These are phyloP conservation scores for Pestalotiopsis sp. DNA, from an alignment of 2,329 filamentous ascomycete genomes.

Conservation along the genomic window DNA sequence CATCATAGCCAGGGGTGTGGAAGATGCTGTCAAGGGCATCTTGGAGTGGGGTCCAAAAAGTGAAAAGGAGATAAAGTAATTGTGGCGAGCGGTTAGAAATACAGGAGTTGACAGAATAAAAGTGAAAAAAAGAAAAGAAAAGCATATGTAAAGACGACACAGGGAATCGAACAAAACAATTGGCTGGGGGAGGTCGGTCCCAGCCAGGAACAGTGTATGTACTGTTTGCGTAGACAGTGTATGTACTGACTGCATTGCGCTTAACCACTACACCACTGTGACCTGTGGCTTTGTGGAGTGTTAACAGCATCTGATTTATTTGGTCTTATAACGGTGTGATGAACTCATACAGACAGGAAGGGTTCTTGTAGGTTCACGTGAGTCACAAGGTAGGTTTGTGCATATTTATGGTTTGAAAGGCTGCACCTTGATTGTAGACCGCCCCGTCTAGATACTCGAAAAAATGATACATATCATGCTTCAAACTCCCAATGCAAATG, in stretches of 20 bases:
- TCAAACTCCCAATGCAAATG: no score
- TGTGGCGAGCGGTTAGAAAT: no score
- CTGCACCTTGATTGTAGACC: no score
- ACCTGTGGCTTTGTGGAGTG: no score
- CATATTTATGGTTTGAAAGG: no score
- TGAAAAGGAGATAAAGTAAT: background rate
- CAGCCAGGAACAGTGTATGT: background rate
- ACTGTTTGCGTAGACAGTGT: background rate
- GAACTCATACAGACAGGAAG: no score
- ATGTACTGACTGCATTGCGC: background rate
- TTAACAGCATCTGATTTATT: no score
- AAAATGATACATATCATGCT: no score
- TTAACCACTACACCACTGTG: background rate
- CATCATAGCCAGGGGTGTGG: constrained; percentile 53
- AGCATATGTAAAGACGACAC: background rate
- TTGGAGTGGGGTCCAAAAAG: constrained; percentile 12
- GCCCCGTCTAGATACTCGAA: no score
- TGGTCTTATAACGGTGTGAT: no score
- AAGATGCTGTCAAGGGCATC: constrained; percentile 51
- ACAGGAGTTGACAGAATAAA: background rate
- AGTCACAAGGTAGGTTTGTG: no score
- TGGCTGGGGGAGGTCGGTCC: background rate
- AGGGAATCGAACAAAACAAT: background rate
- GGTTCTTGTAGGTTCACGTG: no score
- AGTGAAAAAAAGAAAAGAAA: background rate